These are phyloP conservation scores for Austroboletus novae-zelandiae DNA, from an alignment of 1,284 basidiomycete species.

Conservation along the genomic window DNA sequence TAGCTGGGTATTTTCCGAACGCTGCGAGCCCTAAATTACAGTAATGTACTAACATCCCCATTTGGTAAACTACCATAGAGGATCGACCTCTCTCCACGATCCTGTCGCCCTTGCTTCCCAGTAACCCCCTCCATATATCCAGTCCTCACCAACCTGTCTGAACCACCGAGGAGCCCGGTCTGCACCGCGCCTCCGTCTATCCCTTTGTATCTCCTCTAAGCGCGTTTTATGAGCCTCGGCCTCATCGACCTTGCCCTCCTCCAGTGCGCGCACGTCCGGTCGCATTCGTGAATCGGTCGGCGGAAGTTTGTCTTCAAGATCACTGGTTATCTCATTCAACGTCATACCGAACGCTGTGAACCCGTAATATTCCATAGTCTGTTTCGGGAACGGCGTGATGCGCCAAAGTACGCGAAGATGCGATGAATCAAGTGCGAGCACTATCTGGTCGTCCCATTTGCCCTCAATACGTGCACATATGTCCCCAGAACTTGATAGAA, in stretches of 20 bases:
- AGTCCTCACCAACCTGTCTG: conserved; percentile 65
- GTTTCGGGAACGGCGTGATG: conserved; percentile 69
- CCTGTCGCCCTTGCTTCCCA: conserved; percentile 70
- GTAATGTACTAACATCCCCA: neutral
- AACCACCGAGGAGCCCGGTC: conserved; percentile 72
- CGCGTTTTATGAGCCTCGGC: conserved; percentile 77
- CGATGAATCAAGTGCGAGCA: conserved; percentile 62
- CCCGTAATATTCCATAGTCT: conserved; percentile 75
- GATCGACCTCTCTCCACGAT: conserved; percentile 53
- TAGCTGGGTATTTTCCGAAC: neutral
- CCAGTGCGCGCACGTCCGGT: conserved; percentile 85
- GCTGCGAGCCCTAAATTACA: neutral
- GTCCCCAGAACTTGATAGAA: conserved; percentile 55
- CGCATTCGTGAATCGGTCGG: conserved; percentile 84
- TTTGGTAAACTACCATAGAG: conserved; percentile 55
- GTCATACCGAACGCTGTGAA: conserved; percentile 79
- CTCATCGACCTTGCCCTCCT: conserved; percentile 73
- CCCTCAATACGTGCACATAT: conserved; percentile 65
- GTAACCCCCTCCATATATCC: conserved; percentile 77
- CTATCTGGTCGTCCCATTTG: conserved; percentile 80
- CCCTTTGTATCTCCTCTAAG: conserved; percentile 75
- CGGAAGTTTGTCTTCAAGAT: conserved; percentile 68
- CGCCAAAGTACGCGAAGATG: conserved; percentile 78
- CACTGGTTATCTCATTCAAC: conserved; percentile 77
- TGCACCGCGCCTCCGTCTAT: conserved; percentile 54